These are phyloP conservation scores for Toxicodendron radicans DNA, from an alignment of 345 rosid species.

Conservation along the genomic window DNA sequence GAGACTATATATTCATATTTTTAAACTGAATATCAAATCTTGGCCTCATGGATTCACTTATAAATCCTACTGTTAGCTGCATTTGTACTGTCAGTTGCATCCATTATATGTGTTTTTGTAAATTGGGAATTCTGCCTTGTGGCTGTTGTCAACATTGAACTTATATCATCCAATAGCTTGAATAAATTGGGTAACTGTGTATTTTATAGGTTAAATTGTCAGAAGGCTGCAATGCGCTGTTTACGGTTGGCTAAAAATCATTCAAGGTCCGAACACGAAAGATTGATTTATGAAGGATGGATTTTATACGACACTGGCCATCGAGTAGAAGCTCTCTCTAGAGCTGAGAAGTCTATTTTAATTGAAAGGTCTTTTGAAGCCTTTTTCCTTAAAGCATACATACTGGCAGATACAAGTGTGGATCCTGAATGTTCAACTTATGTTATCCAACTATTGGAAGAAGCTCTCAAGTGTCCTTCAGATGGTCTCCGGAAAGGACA, in stretches of 20 bases:
- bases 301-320: constrained; percentile 81
- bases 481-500: constrained; percentile 97
- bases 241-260: constrained; percentile 71
- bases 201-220: constrained; percentile 74
- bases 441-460: constrained; percentile 75
- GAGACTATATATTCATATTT: background rate
- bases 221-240: constrained; percentile 86
- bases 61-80: background rate
- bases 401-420: constrained; percentile 68
- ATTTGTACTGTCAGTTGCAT: background rate
- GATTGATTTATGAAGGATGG: constrained; percentile 94
- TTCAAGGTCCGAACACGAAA: constrained; percentile 66
- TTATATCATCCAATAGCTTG: constrained; percentile 9
- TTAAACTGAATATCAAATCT: background rate
- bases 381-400: constrained; percentile 87
- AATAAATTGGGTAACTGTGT: constrained; percentile 7
- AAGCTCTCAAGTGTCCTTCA: constrained; percentile 94
- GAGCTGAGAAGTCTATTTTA: constrained; percentile 75
- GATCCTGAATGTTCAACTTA: constrained; percentile 60
- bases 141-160: constrained; percentile 3
- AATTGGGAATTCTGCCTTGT: constrained; percentile 2
- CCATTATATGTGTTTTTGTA: background rate
- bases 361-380: constrained; percentile 87
- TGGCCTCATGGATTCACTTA: background rate
- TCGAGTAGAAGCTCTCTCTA: constrained; percentile 73